A percentile compares a stretch with the other conserved stretches of the same genome.
These are phyloP conservation scores for Cudoniella acicularis DNA, from an alignment of 495 filamentous ascomycete genomes.

Conservation along the genomic window DNA sequence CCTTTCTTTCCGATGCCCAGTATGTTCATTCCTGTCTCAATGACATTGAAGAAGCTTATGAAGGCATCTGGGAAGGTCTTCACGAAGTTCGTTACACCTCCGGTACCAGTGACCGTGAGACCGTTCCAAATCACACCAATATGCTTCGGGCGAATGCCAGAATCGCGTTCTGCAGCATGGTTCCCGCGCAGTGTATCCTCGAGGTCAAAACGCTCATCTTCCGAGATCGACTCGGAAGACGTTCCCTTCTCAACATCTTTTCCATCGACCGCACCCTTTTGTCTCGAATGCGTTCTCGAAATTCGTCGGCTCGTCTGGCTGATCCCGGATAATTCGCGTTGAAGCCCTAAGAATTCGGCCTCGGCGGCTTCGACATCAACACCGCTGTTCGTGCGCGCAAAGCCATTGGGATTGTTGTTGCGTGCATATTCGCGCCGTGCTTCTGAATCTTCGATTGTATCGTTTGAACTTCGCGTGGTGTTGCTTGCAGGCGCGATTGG, in stretches of 20 bases:
- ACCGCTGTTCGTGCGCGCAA: slow-evolving; percentile 40
- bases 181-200: slow-evolving; percentile 66
- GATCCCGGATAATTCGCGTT: slow-evolving; percentile 63
- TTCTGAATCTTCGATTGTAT: slow-evolving; percentile 12
- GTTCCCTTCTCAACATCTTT: slow-evolving; percentile 48
- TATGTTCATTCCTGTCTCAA: slow-evolving; percentile 53
- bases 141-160: slow-evolving; percentile 75
- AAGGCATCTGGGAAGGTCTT: slow-evolving; percentile 83
- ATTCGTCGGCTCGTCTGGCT: slow-evolving; percentile 53
- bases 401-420: slow-evolving; percentile 45
- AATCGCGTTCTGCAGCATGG: slow-evolving; percentile 62
- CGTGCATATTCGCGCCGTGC: slow-evolving; percentile 17
- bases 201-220: slow-evolving; percentile 63
- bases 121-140: slow-evolving; percentile 79
- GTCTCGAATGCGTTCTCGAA: slow-evolving; percentile 30
- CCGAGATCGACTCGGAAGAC: slow-evolving; percentile 38
- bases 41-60: slow-evolving; percentile 68
- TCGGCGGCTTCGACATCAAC: slow-evolving; percentile 72
- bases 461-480: slow-evolving; percentile 7
- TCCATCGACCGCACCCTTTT: slow-evolving; percentile 12
- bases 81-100: slow-evolving; percentile 71
- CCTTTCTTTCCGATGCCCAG: slow-evolving; percentile 35
- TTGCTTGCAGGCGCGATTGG: slow-evolving; percentile 1
- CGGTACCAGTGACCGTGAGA: slow-evolving; percentile 73
- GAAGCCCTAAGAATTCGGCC: slow-evolving; percentile 72